These are phyloP conservation scores for Tuber brumale DNA, from an alignment of 495 filamentous ascomycete species.

Conservation along the genomic window DNA sequence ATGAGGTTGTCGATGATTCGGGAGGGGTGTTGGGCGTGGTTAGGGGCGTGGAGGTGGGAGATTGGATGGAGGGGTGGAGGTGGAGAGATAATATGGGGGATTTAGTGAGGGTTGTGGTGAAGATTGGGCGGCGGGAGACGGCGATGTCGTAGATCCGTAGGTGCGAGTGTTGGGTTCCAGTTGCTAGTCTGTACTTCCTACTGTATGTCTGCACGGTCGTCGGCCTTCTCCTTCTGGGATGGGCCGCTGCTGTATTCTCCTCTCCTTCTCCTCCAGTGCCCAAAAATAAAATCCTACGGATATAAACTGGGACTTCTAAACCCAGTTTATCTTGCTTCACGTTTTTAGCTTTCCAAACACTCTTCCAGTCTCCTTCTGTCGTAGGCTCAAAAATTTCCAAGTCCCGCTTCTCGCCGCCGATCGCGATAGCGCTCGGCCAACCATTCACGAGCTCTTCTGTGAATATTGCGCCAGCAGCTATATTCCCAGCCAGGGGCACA, in stretches of 20 bases:
- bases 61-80: conserved; percentile 25
- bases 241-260: background rate
- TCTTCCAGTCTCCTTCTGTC: conserved; percentile 14
- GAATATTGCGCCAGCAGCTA: conserved; percentile 24
- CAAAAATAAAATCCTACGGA: conserved; percentile 29
- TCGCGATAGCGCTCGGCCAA: conserved; percentile 23
- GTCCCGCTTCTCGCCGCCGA: conserved; percentile 29
- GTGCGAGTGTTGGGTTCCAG: conserved; percentile 30
- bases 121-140: conserved; percentile 36
- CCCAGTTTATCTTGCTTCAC: conserved; percentile 35
- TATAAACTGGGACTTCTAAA: conserved; percentile 35
- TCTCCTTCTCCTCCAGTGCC: background rate
- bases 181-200: conserved; percentile 19
- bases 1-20: conserved; percentile 21
- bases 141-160: conserved; percentile 36
- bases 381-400: conserved; percentile 33
- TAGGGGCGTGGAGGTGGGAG: conserved; percentile 12
- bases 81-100: conserved; percentile 27
- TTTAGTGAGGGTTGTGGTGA: conserved; percentile 24
- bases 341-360: conserved; percentile 36
- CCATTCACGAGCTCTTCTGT: conserved; percentile 3
- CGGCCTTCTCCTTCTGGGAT: no score
- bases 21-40: conserved; percentile 24
- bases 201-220: background rate
- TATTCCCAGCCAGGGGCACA: conserved; percentile 4